Conservation (phyloP, 768 basidiomycete species). For the Rhodotorula toruloides region DNA sequence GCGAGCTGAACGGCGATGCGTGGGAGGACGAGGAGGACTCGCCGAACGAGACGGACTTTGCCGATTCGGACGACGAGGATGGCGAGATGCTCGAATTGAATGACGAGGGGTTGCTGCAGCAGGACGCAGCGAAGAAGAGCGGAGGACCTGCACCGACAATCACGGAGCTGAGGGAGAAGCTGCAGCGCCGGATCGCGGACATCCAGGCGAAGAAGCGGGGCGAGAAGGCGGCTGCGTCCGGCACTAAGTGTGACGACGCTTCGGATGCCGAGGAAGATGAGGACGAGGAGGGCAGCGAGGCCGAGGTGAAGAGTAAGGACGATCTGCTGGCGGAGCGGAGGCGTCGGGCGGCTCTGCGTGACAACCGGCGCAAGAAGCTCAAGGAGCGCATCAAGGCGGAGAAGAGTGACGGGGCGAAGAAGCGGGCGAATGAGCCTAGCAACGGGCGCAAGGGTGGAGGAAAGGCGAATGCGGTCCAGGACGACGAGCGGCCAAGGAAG, state of each 20-base stretch:
- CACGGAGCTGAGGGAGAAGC: constrained; percentile 32
- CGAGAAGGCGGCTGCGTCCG: constrained; percentile 40
- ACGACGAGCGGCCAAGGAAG: constrained; percentile 48
- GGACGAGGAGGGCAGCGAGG: constrained; percentile 33
- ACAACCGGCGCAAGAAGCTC: constrained; percentile 76
- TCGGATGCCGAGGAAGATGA: constrained; percentile 24
- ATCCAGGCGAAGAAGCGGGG: constrained; percentile 34
- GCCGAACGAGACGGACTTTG: constrained; percentile 43
- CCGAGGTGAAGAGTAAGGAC: constrained; percentile 57
- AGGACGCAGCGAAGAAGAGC: not conserved
- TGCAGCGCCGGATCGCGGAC: constrained; percentile 35
- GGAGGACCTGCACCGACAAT: constrained; percentile 34
- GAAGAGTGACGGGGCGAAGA: constrained; percentile 47
- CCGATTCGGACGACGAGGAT: constrained; percentile 39
- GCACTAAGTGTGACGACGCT: constrained; percentile 47
- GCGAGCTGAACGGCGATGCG: constrained; percentile 23
- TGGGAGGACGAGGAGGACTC: constrained; percentile 45
- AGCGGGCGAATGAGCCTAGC: constrained; percentile 37
- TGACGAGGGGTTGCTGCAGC: constrained; percentile 10
- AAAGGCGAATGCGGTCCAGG: constrained; percentile 33
- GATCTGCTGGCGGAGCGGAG: constrained; percentile 73
- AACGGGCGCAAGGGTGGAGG: constrained; percentile 38
- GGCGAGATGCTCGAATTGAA: constrained; percentile 25
- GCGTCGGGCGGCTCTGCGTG: constrained; percentile 74
- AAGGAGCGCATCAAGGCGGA: constrained; percentile 67